Percentiles rank a stretch among this genome's conserved stretches.
Evolutionary conservation across 2,329 filamentous ascomycete genomes (phyloP).

Genomic region (Hypomyces perniciosus): DNA sequence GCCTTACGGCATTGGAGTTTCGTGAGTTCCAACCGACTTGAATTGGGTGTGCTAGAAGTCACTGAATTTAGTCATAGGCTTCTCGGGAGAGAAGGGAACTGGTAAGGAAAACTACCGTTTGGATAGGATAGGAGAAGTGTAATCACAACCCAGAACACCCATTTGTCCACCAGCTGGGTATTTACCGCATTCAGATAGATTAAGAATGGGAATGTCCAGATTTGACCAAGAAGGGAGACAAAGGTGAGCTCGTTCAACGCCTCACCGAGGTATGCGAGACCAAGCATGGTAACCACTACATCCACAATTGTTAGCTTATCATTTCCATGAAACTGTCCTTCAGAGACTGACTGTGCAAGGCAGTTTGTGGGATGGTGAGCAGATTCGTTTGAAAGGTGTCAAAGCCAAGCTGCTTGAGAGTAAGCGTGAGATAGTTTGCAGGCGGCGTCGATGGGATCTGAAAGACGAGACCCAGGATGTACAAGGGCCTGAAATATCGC

Average conservation of each 20-base stretch:
- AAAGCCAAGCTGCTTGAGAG: slow-evolving; percentile 35
- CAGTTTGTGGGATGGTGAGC: slow-evolving; percentile 37
- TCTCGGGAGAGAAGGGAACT: background rate
- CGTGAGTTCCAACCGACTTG: slow-evolving; percentile 54
- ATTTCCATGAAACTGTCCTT: background rate
- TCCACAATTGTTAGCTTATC: background rate
- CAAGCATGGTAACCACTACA: slow-evolving; percentile 13
- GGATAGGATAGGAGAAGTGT: slow-evolving; percentile 33
- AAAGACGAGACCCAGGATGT: slow-evolving; percentile 39
- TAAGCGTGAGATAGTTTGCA: slow-evolving; percentile 38
- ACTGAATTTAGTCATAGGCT: slow-evolving; percentile 19
- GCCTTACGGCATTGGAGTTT: slow-evolving; percentile 57
- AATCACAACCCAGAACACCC: slow-evolving; percentile 30
- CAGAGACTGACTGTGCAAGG: background rate
- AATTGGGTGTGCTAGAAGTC: slow-evolving; percentile 26
- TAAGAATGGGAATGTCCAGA: slow-evolving; percentile 50
- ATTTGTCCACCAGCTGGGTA: slow-evolving; percentile 21
- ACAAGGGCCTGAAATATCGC: background rate
- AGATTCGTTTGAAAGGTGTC: slow-evolving; percentile 39
- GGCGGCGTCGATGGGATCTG: slow-evolving; percentile 36
- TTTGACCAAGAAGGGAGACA: slow-evolving; percentile 34
- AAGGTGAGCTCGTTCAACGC: slow-evolving; percentile 19
- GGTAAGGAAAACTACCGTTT: slow-evolving; percentile 25
- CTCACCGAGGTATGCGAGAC: slow-evolving; percentile 11
- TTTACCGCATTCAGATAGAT: slow-evolving; percentile 36